Evolutionary conservation across 352 stramenopile species (phyloP), one percentile per base, ranked within the genome.

Genomic region (Phytophthora nicotianae): DNA sequence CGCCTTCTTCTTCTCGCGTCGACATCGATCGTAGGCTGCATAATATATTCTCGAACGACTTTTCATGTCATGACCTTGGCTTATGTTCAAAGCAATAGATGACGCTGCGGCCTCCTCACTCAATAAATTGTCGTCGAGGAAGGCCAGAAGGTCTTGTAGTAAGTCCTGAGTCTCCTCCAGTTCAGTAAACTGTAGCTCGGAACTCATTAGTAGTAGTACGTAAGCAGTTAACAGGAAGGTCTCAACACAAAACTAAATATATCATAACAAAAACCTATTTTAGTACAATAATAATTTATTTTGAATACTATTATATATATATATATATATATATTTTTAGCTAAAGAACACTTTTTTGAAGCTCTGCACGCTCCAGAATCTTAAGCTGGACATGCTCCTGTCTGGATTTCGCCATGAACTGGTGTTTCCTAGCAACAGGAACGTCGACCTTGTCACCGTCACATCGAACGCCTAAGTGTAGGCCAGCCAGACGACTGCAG

Each of bases 1-100:
- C 3, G 7, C 8, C 17, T 68, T 68, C 35, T 68, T 62, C 45
- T 43, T 45, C 21, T 67, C 33, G 0, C 59, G 59, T 24, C 58
- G 50, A 23, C 46, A 23, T 3, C 43, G 59, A 0, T 67, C 51
- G 29, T 62, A 52, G 20, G 45, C 32, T 33, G 42, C 33, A 19
- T 37, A 54, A 33, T 56, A 54, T 6, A 16, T 32, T 46, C 37
- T 53, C 3, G 10, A 9, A 41, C 35, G 35, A 8, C 4, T 19
- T 14, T 4, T 41, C 10, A 20, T 41, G 13, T 16, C 35, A 9
- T 14, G 8, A 8, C 19, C 35, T 37, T 26, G 19, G 16, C 13
- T 35, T 13, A 55, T 68, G 4, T 7, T 29, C 3, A 24, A 16
- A 8, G 27, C 8, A 2, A 13, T 23, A n/a, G n/a, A 6, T 1